Percentiles rank a stretch among this genome's conserved stretches.
phyloP scores from a whole-genome alignment of 208 protist genomes.

The Porcisia hertigi region DNA sequence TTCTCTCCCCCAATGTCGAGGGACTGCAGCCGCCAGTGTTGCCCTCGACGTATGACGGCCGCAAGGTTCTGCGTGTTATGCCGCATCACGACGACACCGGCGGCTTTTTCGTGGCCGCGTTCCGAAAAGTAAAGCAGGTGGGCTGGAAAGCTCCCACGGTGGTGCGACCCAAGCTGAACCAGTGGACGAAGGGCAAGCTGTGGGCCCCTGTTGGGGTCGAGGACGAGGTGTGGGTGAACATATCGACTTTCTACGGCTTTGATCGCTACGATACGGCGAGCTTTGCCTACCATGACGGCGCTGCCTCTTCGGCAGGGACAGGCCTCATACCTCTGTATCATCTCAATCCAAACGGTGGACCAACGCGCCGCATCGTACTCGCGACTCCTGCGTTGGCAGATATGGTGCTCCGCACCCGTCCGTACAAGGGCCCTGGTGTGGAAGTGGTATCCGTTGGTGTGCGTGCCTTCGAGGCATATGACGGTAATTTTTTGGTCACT shows the following conservation, averaged over 20 bases:
- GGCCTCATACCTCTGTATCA: slow-evolving; percentile 84
- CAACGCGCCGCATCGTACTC: slow-evolving; percentile 80
- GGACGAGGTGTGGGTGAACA: slow-evolving; percentile 74
- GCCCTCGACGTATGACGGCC: slow-evolving; percentile 60
- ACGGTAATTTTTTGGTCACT: slow-evolving; percentile 66
- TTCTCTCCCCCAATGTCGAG: slow-evolving; percentile 54
- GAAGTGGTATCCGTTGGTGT: slow-evolving; percentile 84
- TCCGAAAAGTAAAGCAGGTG: slow-evolving; percentile 71
- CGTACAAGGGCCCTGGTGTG: slow-evolving; percentile 91
- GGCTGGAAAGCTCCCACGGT: slow-evolving; percentile 39
- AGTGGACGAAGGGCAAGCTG: slow-evolving; percentile 88
- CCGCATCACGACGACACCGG: slow-evolving; percentile 90
- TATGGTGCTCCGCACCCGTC: slow-evolving; percentile 70
- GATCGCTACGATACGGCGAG: slow-evolving; percentile 35
- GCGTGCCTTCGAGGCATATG: slow-evolving; percentile 86
- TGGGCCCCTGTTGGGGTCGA: slow-evolving; percentile 67
- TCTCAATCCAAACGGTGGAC: slow-evolving; percentile 79
- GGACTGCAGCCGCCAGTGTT: slow-evolving; percentile 40
- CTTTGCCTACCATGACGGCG: slow-evolving; percentile 45
- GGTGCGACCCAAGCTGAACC: slow-evolving; percentile 76
- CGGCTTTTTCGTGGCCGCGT: slow-evolving; percentile 90
- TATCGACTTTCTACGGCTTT: slow-evolving; percentile 78
- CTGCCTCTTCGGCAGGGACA: not conserved
- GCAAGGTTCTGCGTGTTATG: slow-evolving; percentile 81
- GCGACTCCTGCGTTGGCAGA: slow-evolving; percentile 62